These are phyloP conservation scores for Nidula microcarpa DNA, from an alignment of 768 basidiomycete species.

Conservation along the genomic window DNA sequence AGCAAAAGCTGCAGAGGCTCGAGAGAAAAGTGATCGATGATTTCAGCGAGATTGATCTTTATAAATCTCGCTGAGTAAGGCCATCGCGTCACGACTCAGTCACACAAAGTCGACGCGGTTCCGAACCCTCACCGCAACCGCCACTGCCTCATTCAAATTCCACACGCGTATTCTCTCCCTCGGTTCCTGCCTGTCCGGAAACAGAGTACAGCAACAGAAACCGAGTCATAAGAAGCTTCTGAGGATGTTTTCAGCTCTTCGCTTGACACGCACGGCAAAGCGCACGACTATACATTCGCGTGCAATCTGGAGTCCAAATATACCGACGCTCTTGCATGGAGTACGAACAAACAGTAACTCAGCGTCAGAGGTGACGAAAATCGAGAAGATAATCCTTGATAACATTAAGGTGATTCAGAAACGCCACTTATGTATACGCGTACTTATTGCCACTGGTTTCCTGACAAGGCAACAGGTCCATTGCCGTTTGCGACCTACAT, in stretches of 20 bases:
- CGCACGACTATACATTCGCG: too few species aligned
- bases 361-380: not conserved
- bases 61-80: slow-evolving; percentile 18
- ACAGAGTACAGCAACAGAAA: too few species aligned
- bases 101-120: slow-evolving; percentile 1
- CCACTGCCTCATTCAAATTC: not conserved
- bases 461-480: slow-evolving; percentile 77
- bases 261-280: too few species aligned
- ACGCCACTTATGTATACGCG: not conserved
- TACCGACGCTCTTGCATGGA: not conserved
- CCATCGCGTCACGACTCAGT: slow-evolving; percentile 5
- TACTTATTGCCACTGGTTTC: slow-evolving; percentile 1
- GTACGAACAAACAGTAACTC: not conserved
- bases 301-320: too few species aligned
- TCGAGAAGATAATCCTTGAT: slow-evolving; percentile 46
- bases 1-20: too few species aligned
- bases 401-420: slow-evolving; percentile 59
- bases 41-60: slow-evolving; percentile 9
- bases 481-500: slow-evolving; percentile 88
- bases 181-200: too few species aligned
- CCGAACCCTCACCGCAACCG: not conserved
- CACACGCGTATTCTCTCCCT: too few species aligned
- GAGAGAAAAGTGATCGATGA: slow-evolving; percentile 7
- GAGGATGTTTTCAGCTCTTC: too few species aligned
- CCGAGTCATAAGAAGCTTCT: too few species aligned